Evolutionary conservation across 108 stramenopile genomes (phyloP).

Genomic region (Parmales sp.): DNA sequence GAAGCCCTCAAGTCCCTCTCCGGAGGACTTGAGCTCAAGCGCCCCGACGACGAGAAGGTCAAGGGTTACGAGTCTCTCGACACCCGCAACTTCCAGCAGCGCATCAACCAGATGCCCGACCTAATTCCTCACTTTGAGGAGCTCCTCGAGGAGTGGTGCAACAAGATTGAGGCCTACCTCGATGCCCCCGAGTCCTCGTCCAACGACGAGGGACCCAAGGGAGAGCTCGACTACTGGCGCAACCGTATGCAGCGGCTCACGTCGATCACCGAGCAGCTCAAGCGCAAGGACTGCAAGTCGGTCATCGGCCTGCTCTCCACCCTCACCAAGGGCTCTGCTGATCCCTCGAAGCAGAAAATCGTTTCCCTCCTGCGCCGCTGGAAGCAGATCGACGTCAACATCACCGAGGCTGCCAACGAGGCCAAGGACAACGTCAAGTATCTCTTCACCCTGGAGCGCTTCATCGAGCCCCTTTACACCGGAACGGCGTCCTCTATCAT

Average conservation of each 20-base stretch:
- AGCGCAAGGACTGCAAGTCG: constrained; percentile 60
- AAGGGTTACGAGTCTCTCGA: constrained; percentile 29
- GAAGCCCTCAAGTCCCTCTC: constrained; percentile 59
- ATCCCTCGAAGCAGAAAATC: constrained; percentile 44
- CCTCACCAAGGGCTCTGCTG: constrained; percentile 46
- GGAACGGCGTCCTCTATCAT: constrained; percentile 67
- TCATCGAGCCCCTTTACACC: constrained; percentile 76
- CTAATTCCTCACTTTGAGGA: constrained; percentile 51
- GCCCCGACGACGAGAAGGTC: constrained; percentile 28
- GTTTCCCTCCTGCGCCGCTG: constrained; percentile 52
- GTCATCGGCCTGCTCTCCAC: constrained; percentile 55
- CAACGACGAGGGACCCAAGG: constrained; percentile 56
- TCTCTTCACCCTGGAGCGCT: constrained; percentile 69
- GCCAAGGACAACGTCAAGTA: constrained; percentile 88
- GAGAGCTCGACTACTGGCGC: constrained; percentile 75
- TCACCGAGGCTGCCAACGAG: constrained; percentile 83
- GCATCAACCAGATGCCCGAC: constrained; percentile 34
- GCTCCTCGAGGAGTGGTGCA: constrained; percentile 75
- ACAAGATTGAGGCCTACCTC: constrained; percentile 64
- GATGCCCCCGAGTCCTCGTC: constrained; percentile 28
- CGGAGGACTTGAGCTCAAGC: constrained; percentile 56
- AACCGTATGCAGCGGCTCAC: constrained; percentile 70
- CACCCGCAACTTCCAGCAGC: constrained; percentile 24
- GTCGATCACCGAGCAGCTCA: constrained; percentile 72
- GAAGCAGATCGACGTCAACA: constrained; percentile 73